Evolutionary conservation across 805 yeast species (phyloP).

Genomic region (Myxozyma kluyveri): DNA sequence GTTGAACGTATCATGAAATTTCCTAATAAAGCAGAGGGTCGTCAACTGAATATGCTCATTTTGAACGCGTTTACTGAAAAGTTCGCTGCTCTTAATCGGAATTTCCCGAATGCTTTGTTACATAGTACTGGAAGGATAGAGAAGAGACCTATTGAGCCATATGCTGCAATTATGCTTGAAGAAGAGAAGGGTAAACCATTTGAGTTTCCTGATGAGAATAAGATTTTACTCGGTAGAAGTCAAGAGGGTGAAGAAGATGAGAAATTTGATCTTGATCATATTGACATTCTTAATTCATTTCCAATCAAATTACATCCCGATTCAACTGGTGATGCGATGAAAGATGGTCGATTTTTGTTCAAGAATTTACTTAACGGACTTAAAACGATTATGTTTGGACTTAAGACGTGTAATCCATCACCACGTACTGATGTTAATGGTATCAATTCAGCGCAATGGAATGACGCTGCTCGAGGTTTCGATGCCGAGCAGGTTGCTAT

Average conservation of each 20-base stretch:
- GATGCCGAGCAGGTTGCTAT: slow-evolving; percentile 79
- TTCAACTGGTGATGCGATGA: slow-evolving; percentile 56
- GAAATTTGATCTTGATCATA: slow-evolving; percentile 40
- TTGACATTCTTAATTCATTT: slow-evolving; percentile 43
- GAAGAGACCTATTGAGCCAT: slow-evolving; percentile 26
- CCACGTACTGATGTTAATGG: slow-evolving; percentile 51
- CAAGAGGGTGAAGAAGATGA: slow-evolving; percentile 14
- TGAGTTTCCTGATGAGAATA: slow-evolving; percentile 19
- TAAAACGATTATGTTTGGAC: slow-evolving; percentile 83
- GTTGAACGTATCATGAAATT: slow-evolving; percentile 84
- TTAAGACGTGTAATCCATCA: slow-evolving; percentile 86
- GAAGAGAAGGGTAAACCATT: slow-evolving; percentile 31
- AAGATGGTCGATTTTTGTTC: slow-evolving; percentile 84
- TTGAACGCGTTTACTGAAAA: slow-evolving; percentile 85
- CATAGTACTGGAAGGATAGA: slow-evolving; percentile 23
- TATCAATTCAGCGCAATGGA: slow-evolving; percentile 63
- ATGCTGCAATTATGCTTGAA: slow-evolving; percentile 19
- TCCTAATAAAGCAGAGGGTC: slow-evolving; percentile 75
- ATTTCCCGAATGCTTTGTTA: slow-evolving; percentile 45
- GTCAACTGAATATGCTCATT: slow-evolving; percentile 80
- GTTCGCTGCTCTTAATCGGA: slow-evolving; percentile 69
- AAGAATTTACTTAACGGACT: slow-evolving; percentile 85
- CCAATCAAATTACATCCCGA: slow-evolving; percentile 62
- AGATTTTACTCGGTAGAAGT: neutral
- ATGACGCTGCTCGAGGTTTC: slow-evolving; percentile 78